phyloP scores from a whole-genome alignment of 2,329 filamentous ascomycete species.

The Acarospora socialis region DNA sequence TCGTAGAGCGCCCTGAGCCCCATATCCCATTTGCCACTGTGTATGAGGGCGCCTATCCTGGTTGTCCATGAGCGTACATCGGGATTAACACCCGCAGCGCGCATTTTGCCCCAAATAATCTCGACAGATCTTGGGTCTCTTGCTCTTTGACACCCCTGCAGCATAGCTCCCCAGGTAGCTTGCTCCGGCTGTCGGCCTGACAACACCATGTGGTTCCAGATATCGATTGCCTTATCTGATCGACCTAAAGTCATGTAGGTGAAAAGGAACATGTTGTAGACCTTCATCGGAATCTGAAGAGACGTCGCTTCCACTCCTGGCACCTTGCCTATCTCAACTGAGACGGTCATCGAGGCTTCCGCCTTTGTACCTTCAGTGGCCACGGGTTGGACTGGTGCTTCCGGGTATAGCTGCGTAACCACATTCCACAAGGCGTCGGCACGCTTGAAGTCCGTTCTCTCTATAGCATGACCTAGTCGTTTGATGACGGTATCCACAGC shows the following conservation, averaged over 20 bases:
- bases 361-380: no score
- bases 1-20: constrained; percentile 52
- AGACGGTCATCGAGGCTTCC: no score
- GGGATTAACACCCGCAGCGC: constrained; percentile 41
- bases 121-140: constrained; percentile 47
- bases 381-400: no score
- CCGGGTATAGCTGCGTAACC: no score
- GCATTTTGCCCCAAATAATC: constrained; percentile 52
- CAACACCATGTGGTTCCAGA: constrained; percentile 43
- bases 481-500: constrained; percentile 22
- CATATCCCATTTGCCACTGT: constrained; percentile 35
- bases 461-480: constrained; percentile 20
- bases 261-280: constrained; percentile 34
- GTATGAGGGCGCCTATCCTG: constrained; percentile 52
- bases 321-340: not conserved
- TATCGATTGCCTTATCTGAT: constrained; percentile 32
- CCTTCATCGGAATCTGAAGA: no score
- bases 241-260: constrained; percentile 32
- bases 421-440: no score
- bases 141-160: constrained; percentile 52
- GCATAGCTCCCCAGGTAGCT: constrained; percentile 58
- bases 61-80: constrained; percentile 57
- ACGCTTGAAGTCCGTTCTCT: constrained; percentile 22
- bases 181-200: constrained; percentile 44
- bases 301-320: constrained; percentile 3